Evolutionary conservation across 2,329 filamentous ascomycete species (phyloP), one percentile per base, ranked within the genome.

Genomic region (Exophiala sideris): DNA sequence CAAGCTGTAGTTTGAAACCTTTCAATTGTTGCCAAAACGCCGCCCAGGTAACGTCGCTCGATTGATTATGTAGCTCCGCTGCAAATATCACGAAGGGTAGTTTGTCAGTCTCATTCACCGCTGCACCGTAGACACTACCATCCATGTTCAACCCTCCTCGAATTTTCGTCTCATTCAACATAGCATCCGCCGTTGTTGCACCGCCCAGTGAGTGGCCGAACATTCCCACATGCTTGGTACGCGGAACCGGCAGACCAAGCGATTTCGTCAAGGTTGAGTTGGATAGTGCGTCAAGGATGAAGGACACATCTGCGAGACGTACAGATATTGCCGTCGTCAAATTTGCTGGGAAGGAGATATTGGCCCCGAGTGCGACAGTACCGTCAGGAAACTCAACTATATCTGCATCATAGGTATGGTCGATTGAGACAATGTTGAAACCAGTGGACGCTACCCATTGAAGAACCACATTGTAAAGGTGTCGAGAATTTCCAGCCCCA

Each of bases 121-220:
- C 48, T 3, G 56, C 33, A 38, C 57, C 45, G 45, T 65, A 69
- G 48, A 71, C 57, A 14, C 48, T 60, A 3, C 71, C 69, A 46
- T 73, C 70, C n/a, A 73, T 54, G 44, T 73, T 70, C 21, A 69
- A 32, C 3, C 62, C 70, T 3, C 67, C 68, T 0, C 36, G 45
- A 45, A 68, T 56, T 11, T 64, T 61, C 10, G 47, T 10, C 21
- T 68, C 63, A n/a, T 57, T 50, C 36, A 62, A 56, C 36, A 67
- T 52, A 3, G 61, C 55, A 2, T 54, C 47, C 20, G 67, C 56
- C 2, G 64, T 65, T 2, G 70, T 65, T 1, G 68, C 67, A 8
- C 70, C 71, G 11, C 70, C 70, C 3, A 72, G 49, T 2, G 70
- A 73, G 42, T 73, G 70, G 3, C 71, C 71, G 2, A 70, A 16